Evolutionary conservation across 345 rosid genomes (phyloP).

Genomic region (Melaleuca quinquenervia): DNA sequence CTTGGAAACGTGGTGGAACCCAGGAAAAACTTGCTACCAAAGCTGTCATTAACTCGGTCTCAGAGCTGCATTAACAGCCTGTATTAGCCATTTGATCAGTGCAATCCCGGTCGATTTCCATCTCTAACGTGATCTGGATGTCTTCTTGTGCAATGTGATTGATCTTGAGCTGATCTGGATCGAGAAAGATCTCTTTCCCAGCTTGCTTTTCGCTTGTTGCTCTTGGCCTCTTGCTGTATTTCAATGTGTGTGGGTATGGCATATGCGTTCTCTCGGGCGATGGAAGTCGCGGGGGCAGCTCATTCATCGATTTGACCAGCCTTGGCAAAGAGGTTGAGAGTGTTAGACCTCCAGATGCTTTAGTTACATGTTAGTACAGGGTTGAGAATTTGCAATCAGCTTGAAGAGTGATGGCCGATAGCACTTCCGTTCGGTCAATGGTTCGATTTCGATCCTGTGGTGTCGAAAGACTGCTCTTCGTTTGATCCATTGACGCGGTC

Average conservation of each 20-base stretch:
- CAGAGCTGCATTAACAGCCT: not conserved
- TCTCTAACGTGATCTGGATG: not conserved
- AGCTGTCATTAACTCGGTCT: not conserved
- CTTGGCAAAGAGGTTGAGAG: not conserved
- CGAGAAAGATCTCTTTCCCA: not conserved
- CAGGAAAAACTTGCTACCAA: not conserved
- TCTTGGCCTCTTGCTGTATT: not conserved
- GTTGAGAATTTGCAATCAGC: not conserved
- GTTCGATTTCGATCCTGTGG: not conserved
- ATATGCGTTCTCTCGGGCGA: not conserved
- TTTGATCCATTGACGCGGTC: not conserved
- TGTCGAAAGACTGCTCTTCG: not conserved
- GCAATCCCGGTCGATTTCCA: not conserved
- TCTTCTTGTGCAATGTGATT: not conserved
- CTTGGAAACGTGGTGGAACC: not conserved
- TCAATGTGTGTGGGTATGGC: not conserved
- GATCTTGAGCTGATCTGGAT: not conserved
- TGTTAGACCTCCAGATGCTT: not conserved
- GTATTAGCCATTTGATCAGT: not conserved
- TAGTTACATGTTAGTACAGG: not conserved
- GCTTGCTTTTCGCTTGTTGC: not conserved
- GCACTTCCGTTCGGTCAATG: not conserved
- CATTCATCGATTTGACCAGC: not conserved
- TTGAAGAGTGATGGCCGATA: not conserved
- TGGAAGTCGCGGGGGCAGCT: not conserved